phyloP scores from a whole-genome alignment of 345 rosid genomes.

The Pelargonium nanum region DNA sequence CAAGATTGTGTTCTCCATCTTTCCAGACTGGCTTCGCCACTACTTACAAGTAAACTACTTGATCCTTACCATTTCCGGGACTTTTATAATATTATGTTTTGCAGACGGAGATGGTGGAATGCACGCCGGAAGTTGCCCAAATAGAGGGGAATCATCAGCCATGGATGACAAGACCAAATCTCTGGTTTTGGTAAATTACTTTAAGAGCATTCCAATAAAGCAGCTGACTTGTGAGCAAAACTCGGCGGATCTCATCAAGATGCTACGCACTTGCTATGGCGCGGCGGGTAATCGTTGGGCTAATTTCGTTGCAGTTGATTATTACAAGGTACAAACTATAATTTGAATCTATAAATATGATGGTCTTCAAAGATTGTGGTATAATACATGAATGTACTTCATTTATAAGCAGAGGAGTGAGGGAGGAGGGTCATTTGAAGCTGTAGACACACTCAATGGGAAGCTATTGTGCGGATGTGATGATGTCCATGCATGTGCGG shows the following conservation, averaged over 20 bases:
- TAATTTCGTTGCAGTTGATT: slow-evolving; percentile 53
- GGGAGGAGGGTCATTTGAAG: slow-evolving; percentile 62
- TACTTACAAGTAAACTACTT: too few relatives aligned
- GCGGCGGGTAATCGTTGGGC: slow-evolving; percentile 50
- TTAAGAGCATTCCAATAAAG: slow-evolving; percentile 21
- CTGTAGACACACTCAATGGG: slow-evolving; percentile 48
- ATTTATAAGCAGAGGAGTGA: slow-evolving; percentile 39
- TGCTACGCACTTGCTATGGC: slow-evolving; percentile 38
- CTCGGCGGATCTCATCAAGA: slow-evolving; percentile 36
- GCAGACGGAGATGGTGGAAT: slow-evolving; percentile 57
- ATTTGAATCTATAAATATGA: neutral
- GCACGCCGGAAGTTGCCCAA: slow-evolving; percentile 47
- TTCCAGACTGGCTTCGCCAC: too few relatives aligned
- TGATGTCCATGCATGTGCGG: slow-evolving; percentile 31
- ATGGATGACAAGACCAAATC: slow-evolving; percentile 44
- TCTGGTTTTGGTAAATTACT: slow-evolving; percentile 35
- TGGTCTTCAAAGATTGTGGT: too few relatives aligned
- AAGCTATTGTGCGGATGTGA: slow-evolving; percentile 43
- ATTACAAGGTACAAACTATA: slow-evolving; percentile 36
- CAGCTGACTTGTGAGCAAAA: slow-evolving; percentile 30
- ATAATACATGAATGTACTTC: too few relatives aligned
- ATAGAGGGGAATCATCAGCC: slow-evolving; percentile 37
- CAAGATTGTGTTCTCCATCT: too few relatives aligned
- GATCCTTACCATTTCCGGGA: neutral
- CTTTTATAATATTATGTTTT: neutral